Evolutionary conservation across 768 basidiomycete genomes (phyloP).

Genomic region (Mycena amicta): DNA sequence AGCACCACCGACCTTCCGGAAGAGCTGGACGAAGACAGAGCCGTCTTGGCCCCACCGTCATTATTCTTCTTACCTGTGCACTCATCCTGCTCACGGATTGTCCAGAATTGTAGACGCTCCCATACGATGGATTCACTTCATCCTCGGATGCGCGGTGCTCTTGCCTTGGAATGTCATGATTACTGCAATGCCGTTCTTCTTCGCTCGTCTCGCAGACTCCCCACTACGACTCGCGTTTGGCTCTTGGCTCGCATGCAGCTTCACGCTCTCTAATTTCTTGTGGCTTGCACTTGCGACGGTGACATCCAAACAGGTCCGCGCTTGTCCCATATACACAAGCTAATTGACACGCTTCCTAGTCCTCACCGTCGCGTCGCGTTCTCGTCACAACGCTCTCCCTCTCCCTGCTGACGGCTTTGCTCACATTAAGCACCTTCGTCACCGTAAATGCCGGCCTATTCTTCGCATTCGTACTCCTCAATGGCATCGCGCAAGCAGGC

Average conservation of each 20-base stretch:
- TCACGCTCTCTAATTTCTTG: slow-evolving; percentile 65
- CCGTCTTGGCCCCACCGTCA: no score
- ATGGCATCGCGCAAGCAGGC: slow-evolving; percentile 58
- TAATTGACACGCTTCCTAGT: slow-evolving; percentile 38
- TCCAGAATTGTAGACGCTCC: slow-evolving; percentile 36
- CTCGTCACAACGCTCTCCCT: slow-evolving; percentile 53
- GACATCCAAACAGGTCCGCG: slow-evolving; percentile 65
- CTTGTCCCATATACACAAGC: neutral
- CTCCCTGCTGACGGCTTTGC: slow-evolving; percentile 54
- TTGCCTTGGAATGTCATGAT: slow-evolving; percentile 92
- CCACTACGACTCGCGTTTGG: slow-evolving; percentile 60
- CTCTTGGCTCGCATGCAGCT: slow-evolving; percentile 66
- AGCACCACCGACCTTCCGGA: no score
- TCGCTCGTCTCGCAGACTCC: slow-evolving; percentile 67
- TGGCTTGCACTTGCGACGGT: slow-evolving; percentile 76
- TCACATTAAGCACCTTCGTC: slow-evolving; percentile 70
- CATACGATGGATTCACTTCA: slow-evolving; percentile 67
- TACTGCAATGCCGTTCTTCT: slow-evolving; percentile 82
- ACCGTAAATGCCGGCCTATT: slow-evolving; percentile 56
- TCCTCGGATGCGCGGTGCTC: slow-evolving; percentile 77
- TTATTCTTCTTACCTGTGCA: no score
- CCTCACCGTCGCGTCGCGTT: slow-evolving; percentile 61
- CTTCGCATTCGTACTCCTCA: slow-evolving; percentile 65
- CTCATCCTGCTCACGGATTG: neutral
- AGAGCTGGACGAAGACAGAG: no score